Conservation (phyloP, 345 rosid genomes). For the Citrus maxima region DNA sequence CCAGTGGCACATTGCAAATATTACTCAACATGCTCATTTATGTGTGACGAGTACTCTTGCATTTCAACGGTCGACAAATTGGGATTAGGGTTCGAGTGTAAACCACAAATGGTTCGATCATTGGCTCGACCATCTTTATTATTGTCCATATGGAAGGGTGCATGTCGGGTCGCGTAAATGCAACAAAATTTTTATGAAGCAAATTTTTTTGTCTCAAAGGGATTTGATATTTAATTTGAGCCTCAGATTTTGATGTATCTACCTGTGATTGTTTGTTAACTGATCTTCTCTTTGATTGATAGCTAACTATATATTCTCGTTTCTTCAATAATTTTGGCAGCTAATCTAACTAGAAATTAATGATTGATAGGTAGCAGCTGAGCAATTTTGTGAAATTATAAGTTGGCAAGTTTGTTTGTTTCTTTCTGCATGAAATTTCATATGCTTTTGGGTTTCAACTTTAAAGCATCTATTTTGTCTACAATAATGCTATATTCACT, state of each 20-base stretch:
- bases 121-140: constrained; percentile 22
- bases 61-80: constrained; percentile 7
- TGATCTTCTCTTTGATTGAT: not conserved
- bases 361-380: not conserved
- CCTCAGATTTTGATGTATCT: constrained; percentile 2
- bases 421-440: not conserved
- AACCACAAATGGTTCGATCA: constrained; percentile 24
- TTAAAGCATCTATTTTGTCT: not conserved
- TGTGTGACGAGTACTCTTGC: not conserved
- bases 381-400: not conserved
- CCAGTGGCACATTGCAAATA: too few relatives aligned
- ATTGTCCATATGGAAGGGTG: constrained; percentile 24
- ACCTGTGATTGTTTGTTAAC: not conserved
- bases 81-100: constrained; percentile 18
- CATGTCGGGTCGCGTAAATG: constrained; percentile 25
- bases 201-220: constrained; percentile 12
- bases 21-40: not conserved
- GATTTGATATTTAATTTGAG: not conserved
- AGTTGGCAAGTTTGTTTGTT: not conserved
- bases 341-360: not conserved
- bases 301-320: not conserved
- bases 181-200: not conserved
- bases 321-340: constrained; percentile 9
- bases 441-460: not conserved
- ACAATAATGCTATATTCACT: too few relatives aligned